Conservation (phyloP, 139 green algal genomes). For the Pleodorina starrii region DNA sequence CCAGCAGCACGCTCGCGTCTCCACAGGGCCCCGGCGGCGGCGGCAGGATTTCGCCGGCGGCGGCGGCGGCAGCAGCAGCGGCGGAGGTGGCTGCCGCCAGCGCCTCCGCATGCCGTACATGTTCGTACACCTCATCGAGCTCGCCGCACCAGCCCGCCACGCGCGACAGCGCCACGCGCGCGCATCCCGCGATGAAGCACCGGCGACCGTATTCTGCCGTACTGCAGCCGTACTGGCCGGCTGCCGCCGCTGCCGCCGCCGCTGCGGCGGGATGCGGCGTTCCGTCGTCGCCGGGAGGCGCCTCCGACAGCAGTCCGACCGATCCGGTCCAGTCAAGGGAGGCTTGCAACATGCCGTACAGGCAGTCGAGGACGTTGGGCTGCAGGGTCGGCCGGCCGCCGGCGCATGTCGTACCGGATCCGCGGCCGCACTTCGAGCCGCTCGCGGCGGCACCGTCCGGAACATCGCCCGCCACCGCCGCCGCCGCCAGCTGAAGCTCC, state of each 20-base stretch:
- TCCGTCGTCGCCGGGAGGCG: too few species aligned
- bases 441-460: background rate
- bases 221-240: background rate
- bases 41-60: background rate
- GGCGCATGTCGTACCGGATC: too few species aligned
- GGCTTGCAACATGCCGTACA: constrained; percentile 6
- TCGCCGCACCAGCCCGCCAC: constrained; percentile 13
- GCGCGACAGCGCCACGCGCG: background rate
- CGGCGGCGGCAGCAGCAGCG: background rate
- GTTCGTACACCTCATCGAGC: constrained; percentile 18
- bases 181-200: background rate
- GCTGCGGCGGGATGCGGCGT: background rate
- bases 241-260: background rate
- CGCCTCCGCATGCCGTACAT: constrained; percentile 9
- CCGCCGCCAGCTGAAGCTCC: background rate
- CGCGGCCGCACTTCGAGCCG: background rate
- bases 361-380: background rate
- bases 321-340: too few species aligned
- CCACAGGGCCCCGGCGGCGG: background rate
- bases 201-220: background rate
- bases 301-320: too few species aligned
- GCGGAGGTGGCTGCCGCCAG: background rate
- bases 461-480: background rate
- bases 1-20: background rate
- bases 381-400: background rate